These are phyloP conservation scores for Aspergillus niger DNA, from an alignment of 2,329 filamentous ascomycete species.

Conservation along the genomic window DNA sequence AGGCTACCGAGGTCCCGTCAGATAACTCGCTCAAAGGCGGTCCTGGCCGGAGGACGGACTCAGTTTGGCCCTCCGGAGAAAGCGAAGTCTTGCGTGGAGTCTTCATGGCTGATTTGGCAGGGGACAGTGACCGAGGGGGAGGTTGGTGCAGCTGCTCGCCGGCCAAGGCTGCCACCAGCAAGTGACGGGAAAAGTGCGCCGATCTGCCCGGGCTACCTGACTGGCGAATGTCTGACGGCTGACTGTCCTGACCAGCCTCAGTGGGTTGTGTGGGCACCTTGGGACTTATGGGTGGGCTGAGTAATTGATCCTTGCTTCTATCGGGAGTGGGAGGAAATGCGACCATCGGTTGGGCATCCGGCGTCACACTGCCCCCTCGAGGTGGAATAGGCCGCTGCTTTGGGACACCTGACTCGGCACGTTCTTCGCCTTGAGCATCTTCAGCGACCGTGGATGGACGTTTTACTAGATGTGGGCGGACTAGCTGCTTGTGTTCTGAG, in stretches of 20 bases:
- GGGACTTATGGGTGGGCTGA: conserved; percentile 23
- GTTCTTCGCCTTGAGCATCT: conserved; percentile 43
- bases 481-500: conserved; percentile 1
- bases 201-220: conserved; percentile 57
- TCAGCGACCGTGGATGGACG: conserved; percentile 45
- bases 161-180: conserved; percentile 48
- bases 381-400: neutral
- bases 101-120: conserved; percentile 64
- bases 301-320: conserved; percentile 9
- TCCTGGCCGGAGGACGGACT: conserved; percentile 24
- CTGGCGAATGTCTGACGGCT: conserved; percentile 32
- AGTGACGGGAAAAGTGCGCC: conserved; percentile 58
- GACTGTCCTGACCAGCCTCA: conserved; percentile 16
- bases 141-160: conserved; percentile 58
- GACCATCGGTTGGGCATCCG: conserved; percentile 9
- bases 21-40: conserved; percentile 57
- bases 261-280: conserved; percentile 23
- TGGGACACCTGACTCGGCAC: conserved; percentile 26
- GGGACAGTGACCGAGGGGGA: conserved; percentile 61
- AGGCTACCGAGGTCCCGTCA: conserved; percentile 55
- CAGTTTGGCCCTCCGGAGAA: conserved; percentile 36
- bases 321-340: conserved; percentile 18
- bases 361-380: conserved; percentile 5
- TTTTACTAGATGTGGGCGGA: conserved; percentile 24
- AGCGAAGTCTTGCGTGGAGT: conserved; percentile 50